These are phyloP conservation scores for Trichoderma harzianum DNA, from an alignment of 2,329 filamentous ascomycete species.

Conservation along the genomic window DNA sequence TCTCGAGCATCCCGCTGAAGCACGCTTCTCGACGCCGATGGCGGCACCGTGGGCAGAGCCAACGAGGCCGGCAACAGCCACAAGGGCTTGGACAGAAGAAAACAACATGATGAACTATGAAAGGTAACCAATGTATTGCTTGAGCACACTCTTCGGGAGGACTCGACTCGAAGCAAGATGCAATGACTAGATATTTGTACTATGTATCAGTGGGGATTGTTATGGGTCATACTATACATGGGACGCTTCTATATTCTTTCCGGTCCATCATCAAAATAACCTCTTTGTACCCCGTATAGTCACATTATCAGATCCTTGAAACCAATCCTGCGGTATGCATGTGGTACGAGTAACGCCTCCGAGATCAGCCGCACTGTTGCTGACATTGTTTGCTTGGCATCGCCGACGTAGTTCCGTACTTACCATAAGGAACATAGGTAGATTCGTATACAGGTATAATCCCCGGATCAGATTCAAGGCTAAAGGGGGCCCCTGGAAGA, in stretches of 20 bases:
- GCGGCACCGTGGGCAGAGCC: neutral
- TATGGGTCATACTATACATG: neutral
- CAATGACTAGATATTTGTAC: neutral
- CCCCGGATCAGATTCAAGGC: neutral
- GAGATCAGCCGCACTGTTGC: neutral
- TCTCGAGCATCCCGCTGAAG: constrained; percentile 21
- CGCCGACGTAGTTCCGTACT: neutral
- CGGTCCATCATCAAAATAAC: neutral
- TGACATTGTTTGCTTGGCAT: neutral
- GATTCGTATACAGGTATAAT: neutral
- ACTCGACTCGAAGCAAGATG: neutral
- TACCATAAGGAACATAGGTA: neutral
- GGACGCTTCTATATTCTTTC: neutral
- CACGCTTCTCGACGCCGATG: neutral
- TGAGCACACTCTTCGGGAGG: neutral
- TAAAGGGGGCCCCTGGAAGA: neutral
- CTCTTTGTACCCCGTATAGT: neutral
- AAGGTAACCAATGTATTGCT: neutral
- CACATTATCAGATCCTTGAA: neutral
- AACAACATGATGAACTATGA: neutral
- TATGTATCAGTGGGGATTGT: neutral
- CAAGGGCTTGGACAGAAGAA: neutral
- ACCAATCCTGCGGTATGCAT: neutral
- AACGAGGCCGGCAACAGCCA: neutral
- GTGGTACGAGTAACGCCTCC: neutral